Evolutionary conservation across 2,329 filamentous ascomycete species (phyloP), one percentile per base, ranked within the genome.

Genomic region (Talaromyces sp.): DNA sequence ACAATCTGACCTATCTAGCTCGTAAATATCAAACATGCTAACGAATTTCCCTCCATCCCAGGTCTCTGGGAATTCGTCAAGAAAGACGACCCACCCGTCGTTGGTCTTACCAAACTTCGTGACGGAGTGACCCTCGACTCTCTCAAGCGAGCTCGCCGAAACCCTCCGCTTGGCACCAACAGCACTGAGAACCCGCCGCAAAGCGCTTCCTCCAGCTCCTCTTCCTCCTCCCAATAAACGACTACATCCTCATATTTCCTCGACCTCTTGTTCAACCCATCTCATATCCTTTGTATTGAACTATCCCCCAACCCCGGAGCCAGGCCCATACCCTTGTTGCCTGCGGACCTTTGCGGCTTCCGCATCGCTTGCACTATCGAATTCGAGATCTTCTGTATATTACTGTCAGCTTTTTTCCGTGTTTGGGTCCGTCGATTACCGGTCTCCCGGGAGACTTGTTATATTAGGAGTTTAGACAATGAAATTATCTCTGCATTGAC

Each of bases 41-140:
- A 65, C 60, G 47, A 8, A 49, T 36, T 56, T 47, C 36, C 32
- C 17, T 48, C 35, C 47, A 36, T 53, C 13, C 7, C 33, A 77
- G 74, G 77, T 42, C 66, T 76, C 69, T 99, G 91, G 78, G 91
- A 97, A 69, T 96, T 97, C 69, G 91, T 97, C 30, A 91, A 87
- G 79, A 97, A 90, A 76, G 91, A 91, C 7, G 94, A 97, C 65
- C 81, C 91, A 2, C 86, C 94, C 0, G 84, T 96, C 33, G 93
- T 99, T 69, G 94, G 94, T 27, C 86, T 97, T 58, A 97, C 92
- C 17, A 97, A 96, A 75, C 76, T 99, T 49, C 85, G 82, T 33
- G 80, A 91, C 54, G 91, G 91, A 8, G 73, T 96, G 24, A 96
- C 91, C 19, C 75, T 93, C 66, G 90, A 93, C 64, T 87, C 89